Percentiles rank a stretch among this genome's conserved stretches.
phyloP scores from a whole-genome alignment of 441 rosid genomes.

The Adansonia grandidieri region DNA sequence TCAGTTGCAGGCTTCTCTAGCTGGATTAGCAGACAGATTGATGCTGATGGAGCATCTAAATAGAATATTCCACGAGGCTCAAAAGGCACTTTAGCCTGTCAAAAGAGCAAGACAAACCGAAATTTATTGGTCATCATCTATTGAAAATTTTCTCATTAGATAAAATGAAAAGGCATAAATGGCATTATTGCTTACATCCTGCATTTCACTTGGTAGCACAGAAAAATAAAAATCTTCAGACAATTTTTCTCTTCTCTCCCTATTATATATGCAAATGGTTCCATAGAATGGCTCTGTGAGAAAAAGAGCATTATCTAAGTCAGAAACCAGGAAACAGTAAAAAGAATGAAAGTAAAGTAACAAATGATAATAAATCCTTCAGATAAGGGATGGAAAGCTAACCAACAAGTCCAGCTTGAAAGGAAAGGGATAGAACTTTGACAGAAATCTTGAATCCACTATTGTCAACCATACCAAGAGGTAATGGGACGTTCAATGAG shows the following conservation, averaged over 20 bases:
- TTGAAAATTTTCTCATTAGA: conserved; percentile 17
- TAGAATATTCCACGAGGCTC: conserved; percentile 88
- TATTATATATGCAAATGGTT: conserved; percentile 85
- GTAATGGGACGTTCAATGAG: conserved; percentile 20
- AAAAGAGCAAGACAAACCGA: conserved; percentile 18
- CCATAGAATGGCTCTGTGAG: conserved; percentile 93
- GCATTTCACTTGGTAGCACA: conserved; percentile 69
- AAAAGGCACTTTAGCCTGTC: conserved; percentile 63
- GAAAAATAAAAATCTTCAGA: conserved; percentile 94
- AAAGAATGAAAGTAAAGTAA: conserved; percentile 23
- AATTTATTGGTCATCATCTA: not conserved
- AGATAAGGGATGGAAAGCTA: conserved; percentile 35
- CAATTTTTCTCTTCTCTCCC: conserved; percentile 94
- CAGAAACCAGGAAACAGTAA: conserved; percentile 33
- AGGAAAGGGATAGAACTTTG: conserved; percentile 56
- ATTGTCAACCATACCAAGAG: conserved; percentile 27
- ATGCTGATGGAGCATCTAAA: conserved; percentile 93
- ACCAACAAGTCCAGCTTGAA: conserved; percentile 95
- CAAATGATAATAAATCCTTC: conserved; percentile 7
- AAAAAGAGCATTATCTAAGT: conserved; percentile 36
- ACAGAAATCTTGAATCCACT: conserved; percentile 24
- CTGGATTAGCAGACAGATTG: conserved; percentile 88
- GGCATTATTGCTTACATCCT: conserved; percentile 67
- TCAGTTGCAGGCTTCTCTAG: conserved; percentile 95
- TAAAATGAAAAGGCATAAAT: conserved; percentile 19